Evolutionary conservation across 352 stramenopile genomes (phyloP).

Genomic region (Pythium phragmitis): DNA sequence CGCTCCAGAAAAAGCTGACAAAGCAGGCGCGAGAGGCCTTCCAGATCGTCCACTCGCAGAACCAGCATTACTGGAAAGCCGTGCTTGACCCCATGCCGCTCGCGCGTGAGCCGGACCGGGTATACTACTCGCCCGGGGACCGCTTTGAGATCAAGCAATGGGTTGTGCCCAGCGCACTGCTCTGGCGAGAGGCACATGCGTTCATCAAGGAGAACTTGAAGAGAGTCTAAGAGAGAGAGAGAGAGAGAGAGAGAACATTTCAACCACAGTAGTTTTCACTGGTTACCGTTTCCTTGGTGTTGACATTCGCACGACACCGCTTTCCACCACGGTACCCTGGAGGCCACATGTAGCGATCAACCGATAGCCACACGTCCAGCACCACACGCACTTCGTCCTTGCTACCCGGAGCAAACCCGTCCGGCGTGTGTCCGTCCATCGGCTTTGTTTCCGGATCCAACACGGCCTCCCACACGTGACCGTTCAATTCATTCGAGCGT

Average conservation of each 20-base stretch:
- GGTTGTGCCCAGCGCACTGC: slow-evolving; percentile 12
- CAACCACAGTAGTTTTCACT: too few relatives aligned
- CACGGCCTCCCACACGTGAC: neutral
- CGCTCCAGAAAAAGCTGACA: neutral
- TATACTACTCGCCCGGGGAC: slow-evolving; percentile 8
- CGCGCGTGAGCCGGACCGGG: neutral
- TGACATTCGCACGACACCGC: neutral
- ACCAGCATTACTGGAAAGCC: slow-evolving; percentile 13
- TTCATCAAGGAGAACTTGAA: slow-evolving; percentile 15
- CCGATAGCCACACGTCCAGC: slow-evolving; percentile 4
- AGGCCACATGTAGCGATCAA: neutral
- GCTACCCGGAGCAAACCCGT: slow-evolving; percentile 6
- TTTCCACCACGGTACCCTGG: neutral
- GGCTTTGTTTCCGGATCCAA: neutral
- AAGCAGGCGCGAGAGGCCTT: slow-evolving; percentile 4
- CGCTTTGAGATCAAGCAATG: slow-evolving; percentile 20
- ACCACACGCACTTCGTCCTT: slow-evolving; percentile 15
- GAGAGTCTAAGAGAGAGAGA: neutral
- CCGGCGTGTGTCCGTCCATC: neutral
- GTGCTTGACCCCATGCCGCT: slow-evolving; percentile 16
- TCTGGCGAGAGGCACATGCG: slow-evolving; percentile 5
- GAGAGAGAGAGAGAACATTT: too few relatives aligned
- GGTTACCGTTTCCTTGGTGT: neutral
- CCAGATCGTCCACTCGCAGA: slow-evolving; percentile 2
- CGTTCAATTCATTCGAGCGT: slow-evolving; percentile 2